These are phyloP conservation scores for Nemania sp. DNA, from an alignment of 2,329 filamentous ascomycete genomes.

Conservation along the genomic window DNA sequence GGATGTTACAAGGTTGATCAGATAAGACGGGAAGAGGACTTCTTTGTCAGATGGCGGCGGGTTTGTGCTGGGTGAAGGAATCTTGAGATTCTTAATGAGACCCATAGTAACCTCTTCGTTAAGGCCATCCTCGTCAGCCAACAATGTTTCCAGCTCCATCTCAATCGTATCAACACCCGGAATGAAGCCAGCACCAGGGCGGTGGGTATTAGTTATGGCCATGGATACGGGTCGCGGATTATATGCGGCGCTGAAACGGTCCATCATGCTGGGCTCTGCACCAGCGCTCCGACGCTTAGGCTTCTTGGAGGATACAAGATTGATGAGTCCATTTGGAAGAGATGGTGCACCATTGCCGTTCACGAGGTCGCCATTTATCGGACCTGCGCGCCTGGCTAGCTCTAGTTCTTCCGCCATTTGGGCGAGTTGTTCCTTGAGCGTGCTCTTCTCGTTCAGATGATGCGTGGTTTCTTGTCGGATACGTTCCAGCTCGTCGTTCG, in stretches of 20 bases:
- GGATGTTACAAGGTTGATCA: conserved; percentile 98
- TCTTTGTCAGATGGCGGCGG: conserved; percentile 97
- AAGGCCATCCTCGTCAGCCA: conserved; percentile 93
- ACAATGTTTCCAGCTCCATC: conserved; percentile 90
- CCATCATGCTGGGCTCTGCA: conserved; percentile 83
- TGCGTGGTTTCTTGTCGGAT: conserved; percentile 79
- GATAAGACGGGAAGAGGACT: conserved; percentile 96
- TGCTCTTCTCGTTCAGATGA: conserved; percentile 86
- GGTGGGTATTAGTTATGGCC: conserved; percentile 79
- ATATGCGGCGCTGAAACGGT: conserved; percentile 92
- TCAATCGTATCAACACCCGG: conserved; percentile 91
- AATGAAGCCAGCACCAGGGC: conserved; percentile 81
- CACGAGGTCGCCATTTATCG: conserved; percentile 75
- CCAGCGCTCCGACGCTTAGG: conserved; percentile 94
- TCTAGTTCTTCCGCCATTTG: conserved; percentile 95
- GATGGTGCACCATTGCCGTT: conserved; percentile 72
- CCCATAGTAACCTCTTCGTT: conserved; percentile 98
- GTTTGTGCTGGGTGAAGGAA: conserved; percentile 86
- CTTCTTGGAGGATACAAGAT: conserved; percentile 96
- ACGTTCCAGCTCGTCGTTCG: conserved; percentile 83
- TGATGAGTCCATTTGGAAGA: conserved; percentile 84
- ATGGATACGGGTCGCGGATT: conserved; percentile 97
- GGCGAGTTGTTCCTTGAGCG: conserved; percentile 85
- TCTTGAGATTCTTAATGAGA: conserved; percentile 95
- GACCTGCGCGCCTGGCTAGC: conserved; percentile 80